Conservation (phyloP, 1,139 yeast genomes). For the Suhomyces anneliseae region DNA sequence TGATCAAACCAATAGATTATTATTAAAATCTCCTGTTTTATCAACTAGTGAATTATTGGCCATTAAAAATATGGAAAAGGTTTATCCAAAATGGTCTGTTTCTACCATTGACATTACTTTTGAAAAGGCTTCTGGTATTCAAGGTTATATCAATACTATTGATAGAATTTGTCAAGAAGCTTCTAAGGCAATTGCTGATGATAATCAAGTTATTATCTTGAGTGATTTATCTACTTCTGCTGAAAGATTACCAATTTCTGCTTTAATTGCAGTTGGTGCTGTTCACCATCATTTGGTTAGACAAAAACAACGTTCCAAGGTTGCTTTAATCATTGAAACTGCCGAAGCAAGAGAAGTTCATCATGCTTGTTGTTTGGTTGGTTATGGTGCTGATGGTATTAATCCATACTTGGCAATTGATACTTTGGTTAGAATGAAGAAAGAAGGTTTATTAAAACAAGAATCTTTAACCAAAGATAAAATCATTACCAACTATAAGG, state of each 20-base stretch:
- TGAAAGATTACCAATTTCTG: conserved; percentile 75
- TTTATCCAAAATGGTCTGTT: conserved; percentile 85
- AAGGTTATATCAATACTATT: conserved; percentile 81
- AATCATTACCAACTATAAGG: conserved; percentile 73
- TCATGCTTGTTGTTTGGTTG: conserved; percentile 90
- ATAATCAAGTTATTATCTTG: conserved; percentile 71
- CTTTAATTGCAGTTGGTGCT: conserved; percentile 94
- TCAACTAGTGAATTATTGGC: conserved; percentile 74
- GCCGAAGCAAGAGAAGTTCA: conserved; percentile 98
- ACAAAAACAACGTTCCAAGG: conserved; percentile 94
- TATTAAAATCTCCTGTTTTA: conserved; percentile 80
- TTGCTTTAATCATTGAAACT: conserved; percentile 86
- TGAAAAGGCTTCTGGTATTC: conserved; percentile 74
- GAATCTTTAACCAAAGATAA: conserved; percentile 54
- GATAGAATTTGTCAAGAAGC: conserved; percentile 90
- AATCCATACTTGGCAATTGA: conserved; percentile 94
- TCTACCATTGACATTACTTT: conserved; percentile 88
- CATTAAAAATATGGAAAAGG: conserved; percentile 65
- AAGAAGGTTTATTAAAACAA: conserved; percentile 71
- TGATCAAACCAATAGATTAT: conserved; percentile 84
- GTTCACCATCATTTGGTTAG: conserved; percentile 96
- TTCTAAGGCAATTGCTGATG: conserved; percentile 75
- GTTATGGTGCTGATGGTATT: conserved; percentile 96
- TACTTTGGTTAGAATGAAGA: conserved; percentile 79
- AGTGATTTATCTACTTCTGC: conserved; percentile 67